Evolutionary conservation across 257 asterid genomes (phyloP).

Genomic region (Anisodus tanguticus): DNA sequence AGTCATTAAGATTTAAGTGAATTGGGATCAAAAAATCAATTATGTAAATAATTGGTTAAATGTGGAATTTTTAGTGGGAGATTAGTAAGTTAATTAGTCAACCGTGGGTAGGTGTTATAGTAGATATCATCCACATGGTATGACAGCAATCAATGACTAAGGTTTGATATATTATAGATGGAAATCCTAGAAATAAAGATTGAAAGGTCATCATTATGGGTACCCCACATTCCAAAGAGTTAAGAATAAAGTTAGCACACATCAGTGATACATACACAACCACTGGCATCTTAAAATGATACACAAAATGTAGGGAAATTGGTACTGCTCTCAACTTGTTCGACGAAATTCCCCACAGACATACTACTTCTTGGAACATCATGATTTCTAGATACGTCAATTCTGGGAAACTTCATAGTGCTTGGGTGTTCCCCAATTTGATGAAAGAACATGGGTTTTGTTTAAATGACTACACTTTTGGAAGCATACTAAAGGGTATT

Average conservation of each 20-base stretch:
- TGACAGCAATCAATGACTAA: no score
- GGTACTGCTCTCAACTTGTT: conserved; percentile 62
- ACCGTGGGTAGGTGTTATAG: no score
- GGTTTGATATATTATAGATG: no score
- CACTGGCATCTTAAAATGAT: conserved; percentile 59
- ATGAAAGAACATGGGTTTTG: conserved; percentile 63
- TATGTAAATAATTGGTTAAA: no score
- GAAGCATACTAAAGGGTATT: conserved; percentile 77
- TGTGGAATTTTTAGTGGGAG: no score
- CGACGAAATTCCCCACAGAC: conserved; percentile 75
- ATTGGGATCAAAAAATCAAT: no score
- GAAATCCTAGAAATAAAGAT: no score
- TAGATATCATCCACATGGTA: no score
- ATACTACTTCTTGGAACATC: conserved; percentile 84
- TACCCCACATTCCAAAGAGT: no score
- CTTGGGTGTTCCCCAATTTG: conserved; percentile 59
- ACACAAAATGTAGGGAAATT: conserved; percentile 57
- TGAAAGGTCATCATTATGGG: no score
- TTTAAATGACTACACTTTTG: conserved; percentile 69
- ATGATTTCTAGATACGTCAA: conserved; percentile 65
- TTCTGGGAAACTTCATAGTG: conserved; percentile 44
- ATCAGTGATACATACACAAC: conserved; percentile 53
- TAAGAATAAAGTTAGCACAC: conserved; percentile 42
- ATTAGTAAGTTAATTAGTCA: no score
- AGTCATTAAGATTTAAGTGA: no score